These are phyloP conservation scores for Magnaporthiopsis rhizophila DNA, from an alignment of 2,329 filamentous ascomycete species.

Conservation along the genomic window DNA sequence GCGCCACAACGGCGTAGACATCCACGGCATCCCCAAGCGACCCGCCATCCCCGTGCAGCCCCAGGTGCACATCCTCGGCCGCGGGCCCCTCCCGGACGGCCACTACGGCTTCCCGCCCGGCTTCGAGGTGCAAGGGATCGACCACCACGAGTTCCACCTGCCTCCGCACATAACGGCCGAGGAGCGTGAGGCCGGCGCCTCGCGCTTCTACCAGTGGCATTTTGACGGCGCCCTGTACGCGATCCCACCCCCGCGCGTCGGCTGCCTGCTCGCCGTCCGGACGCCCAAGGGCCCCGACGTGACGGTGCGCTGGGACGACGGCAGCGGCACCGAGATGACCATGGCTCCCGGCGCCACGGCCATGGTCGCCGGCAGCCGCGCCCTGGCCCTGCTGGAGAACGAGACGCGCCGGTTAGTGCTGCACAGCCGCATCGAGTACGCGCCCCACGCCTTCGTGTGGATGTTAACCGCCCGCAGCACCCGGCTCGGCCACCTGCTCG, in stretches of 20 bases:
- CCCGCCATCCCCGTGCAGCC: constrained; percentile 26
- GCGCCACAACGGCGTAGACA: constrained; percentile 24
- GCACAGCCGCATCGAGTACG: constrained; percentile 26
- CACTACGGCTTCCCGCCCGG: constrained; percentile 28
- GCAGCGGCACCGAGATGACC: constrained; percentile 23
- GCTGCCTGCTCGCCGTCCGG: constrained; percentile 26
- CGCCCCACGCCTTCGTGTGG: constrained; percentile 28
- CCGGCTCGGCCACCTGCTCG: constrained; percentile 23
- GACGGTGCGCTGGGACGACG: constrained; percentile 25
- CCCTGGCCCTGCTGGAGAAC: constrained; percentile 20
- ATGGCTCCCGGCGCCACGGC: constrained; percentile 26
- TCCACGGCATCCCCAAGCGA: constrained; percentile 25
- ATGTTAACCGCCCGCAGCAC: constrained; percentile 26
- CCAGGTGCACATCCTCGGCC: constrained; percentile 29
- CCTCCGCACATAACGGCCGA: constrained; percentile 26
- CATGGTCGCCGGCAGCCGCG: constrained; percentile 20
- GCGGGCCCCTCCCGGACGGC: constrained; percentile 23
- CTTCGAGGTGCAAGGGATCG: constrained; percentile 29
- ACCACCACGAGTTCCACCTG: constrained; percentile 27
- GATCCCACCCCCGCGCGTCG: constrained; percentile 27
- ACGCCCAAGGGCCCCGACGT: constrained; percentile 23
- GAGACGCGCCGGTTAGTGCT: constrained; percentile 20
- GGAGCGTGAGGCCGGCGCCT: constrained; percentile 24
- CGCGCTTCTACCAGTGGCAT: constrained; percentile 29
- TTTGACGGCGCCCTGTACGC: constrained; percentile 26